phyloP scores from a whole-genome alignment of 2,329 filamentous ascomycete genomes.

The Sporothrix pseudoabietina region DNA sequence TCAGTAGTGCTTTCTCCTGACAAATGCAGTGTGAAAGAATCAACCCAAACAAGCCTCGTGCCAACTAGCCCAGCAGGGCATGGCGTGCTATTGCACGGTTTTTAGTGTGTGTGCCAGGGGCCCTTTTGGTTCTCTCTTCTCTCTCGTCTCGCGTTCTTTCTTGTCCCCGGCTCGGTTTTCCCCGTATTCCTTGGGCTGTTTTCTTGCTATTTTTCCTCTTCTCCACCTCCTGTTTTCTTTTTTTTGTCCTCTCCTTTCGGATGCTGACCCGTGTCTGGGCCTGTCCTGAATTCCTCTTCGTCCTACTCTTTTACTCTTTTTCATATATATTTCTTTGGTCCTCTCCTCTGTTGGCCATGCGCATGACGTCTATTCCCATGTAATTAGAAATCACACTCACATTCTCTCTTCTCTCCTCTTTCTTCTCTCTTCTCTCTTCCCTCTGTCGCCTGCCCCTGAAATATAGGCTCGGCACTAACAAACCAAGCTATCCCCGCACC shows the following conservation, averaged over 20 bases:
- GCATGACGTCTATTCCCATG: background rate
- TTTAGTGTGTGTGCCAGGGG: background rate
- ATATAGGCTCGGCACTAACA: background rate
- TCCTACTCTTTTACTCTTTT: background rate
- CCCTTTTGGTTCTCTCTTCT: background rate
- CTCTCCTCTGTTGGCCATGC: background rate
- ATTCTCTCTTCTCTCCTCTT: background rate
- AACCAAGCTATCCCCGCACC: background rate
- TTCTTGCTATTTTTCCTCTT: background rate
- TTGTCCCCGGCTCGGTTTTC: background rate
- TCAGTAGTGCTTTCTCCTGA: background rate
- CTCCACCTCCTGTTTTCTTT: background rate
- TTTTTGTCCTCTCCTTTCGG: background rate
- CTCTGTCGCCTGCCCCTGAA: background rate
- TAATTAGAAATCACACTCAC: background rate
- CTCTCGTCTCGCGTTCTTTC: background rate
- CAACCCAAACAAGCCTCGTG: background rate
- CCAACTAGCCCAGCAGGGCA: constrained; percentile 6
- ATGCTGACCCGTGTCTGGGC: background rate
- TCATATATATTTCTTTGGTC: background rate
- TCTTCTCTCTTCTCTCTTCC: background rate
- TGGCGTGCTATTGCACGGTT: constrained; percentile 3
- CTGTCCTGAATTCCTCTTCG: no score
- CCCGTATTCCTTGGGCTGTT: background rate
- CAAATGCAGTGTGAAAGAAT: background rate